These are phyloP conservation scores for Pichia sp. DNA, from an alignment of 1,139 yeast genomes.

Conservation along the genomic window DNA sequence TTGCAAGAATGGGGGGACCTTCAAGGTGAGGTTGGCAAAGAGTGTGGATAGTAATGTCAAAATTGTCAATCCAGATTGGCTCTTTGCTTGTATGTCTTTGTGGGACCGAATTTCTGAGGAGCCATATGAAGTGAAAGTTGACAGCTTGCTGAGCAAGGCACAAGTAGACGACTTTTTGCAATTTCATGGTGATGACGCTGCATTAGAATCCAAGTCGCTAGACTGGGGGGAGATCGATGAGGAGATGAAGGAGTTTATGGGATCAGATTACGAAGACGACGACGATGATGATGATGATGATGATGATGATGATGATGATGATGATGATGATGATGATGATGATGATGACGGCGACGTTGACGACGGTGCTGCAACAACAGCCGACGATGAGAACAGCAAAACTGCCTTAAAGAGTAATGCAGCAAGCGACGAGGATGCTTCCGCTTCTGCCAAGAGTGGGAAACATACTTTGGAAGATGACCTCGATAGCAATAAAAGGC, in stretches of 20 bases:
- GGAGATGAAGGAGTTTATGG: slow-evolving; percentile 58
- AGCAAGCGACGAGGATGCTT: neutral
- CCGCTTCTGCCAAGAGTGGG: neutral
- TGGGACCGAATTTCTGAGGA: slow-evolving; percentile 73
- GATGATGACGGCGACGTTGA: too few species aligned
- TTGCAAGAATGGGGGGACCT: slow-evolving; percentile 68
- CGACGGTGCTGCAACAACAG: too few species aligned
- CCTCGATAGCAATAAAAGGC: neutral
- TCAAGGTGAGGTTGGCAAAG: slow-evolving; percentile 74
- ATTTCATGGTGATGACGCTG: slow-evolving; percentile 22
- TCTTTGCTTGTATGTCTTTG: slow-evolving; percentile 73
- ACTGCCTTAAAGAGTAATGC: slow-evolving; percentile 19
- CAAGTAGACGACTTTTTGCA: slow-evolving; percentile 45
- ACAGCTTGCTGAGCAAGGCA: slow-evolving; percentile 40
- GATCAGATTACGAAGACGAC: slow-evolving; percentile 50
- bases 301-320: too few species aligned
- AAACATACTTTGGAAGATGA: neutral
- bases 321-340: too few species aligned
- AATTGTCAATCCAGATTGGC: slow-evolving; percentile 90
- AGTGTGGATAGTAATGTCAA: slow-evolving; percentile 62
- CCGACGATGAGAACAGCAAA: slow-evolving; percentile 8
- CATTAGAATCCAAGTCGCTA: slow-evolving; percentile 28
- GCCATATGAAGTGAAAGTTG: slow-evolving; percentile 51
- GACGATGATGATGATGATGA: slow-evolving; percentile 27
- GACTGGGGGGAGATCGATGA: slow-evolving; percentile 54